Evolutionary conservation across 2,329 filamentous ascomycete species (phyloP).

Genomic region (Acrodontium crateriforme): DNA sequence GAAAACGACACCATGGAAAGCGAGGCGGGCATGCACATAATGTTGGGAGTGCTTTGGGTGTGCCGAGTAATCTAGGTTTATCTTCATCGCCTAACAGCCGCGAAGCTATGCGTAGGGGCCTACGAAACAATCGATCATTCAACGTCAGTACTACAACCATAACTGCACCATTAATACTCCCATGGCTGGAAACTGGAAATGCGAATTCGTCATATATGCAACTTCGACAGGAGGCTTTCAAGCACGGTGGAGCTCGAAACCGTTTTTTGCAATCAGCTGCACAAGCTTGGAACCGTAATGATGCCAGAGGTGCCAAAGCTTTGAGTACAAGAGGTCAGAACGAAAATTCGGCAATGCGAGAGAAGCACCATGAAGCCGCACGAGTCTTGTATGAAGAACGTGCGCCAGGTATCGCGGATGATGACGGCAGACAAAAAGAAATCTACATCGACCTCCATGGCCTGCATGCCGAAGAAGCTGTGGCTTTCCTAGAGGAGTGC

Average conservation of each 20-base stretch:
- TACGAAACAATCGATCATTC: conserved; percentile 52
- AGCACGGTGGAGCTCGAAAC: conserved; percentile 89
- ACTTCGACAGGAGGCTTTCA: conserved; percentile 88
- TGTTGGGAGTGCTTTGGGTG: conserved; percentile 53
- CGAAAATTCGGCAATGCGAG: conserved; percentile 94
- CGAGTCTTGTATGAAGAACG: conserved; percentile 85
- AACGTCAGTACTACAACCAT: conserved; percentile 53
- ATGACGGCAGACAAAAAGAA: conserved; percentile 39
- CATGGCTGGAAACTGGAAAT: conserved; percentile 87
- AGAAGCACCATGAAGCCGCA: conserved; percentile 89
- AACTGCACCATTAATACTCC: conserved; percentile 76
- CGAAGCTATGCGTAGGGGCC: conserved; percentile 36
- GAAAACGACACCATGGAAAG: conserved; percentile 89
- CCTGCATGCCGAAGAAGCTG: conserved; percentile 95
- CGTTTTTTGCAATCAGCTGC: conserved; percentile 95
- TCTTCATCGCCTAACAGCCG: conserved; percentile 30
- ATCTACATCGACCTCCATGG: conserved; percentile 93
- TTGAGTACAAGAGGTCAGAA: conserved; percentile 87
- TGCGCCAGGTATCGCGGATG: conserved; percentile 49
- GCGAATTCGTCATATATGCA: conserved; percentile 93
- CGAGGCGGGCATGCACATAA: conserved; percentile 63
- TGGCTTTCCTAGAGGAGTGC: conserved; percentile 81
- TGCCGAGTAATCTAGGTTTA: conserved; percentile 74
- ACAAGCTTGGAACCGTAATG: conserved; percentile 97
- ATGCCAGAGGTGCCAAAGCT: conserved; percentile 89